Evolutionary conservation across 2,329 filamentous ascomycete genomes (phyloP).

Genomic region (Trichoderma sp.): DNA sequence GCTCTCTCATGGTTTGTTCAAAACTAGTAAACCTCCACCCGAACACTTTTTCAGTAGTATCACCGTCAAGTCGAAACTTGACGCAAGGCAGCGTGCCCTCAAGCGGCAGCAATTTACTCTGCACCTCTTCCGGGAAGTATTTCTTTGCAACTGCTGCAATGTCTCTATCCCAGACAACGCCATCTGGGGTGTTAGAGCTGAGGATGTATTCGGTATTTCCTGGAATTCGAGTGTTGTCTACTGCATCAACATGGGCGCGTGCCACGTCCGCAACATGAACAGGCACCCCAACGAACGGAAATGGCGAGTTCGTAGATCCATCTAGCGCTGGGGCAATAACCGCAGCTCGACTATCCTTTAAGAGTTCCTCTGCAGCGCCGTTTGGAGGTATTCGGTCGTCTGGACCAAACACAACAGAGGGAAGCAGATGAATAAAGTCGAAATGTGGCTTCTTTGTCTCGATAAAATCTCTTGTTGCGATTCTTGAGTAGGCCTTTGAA

Average conservation of each 20-base stretch:
- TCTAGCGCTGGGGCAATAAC: slow-evolving; percentile 18
- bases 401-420: slow-evolving; percentile 20
- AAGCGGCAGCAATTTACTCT: slow-evolving; percentile 4
- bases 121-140: slow-evolving; percentile 16
- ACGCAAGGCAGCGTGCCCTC: slow-evolving; percentile 11
- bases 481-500: slow-evolving; percentile 18
- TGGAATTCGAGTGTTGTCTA: slow-evolving; percentile 14
- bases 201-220: slow-evolving; percentile 22
- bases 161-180: slow-evolving; percentile 19
- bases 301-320: slow-evolving; percentile 11
- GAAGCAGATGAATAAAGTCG: slow-evolving; percentile 21
- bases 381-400: slow-evolving; percentile 15
- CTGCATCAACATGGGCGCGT: slow-evolving; percentile 21
- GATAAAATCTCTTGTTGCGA: not conserved
- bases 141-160: not conserved
- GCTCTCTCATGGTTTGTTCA: slow-evolving; percentile 18
- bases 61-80: slow-evolving; percentile 17
- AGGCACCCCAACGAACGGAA: slow-evolving; percentile 21
- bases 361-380: not conserved
- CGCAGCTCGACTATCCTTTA: slow-evolving; percentile 12
- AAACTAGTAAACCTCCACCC: slow-evolving; percentile 21
- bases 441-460: slow-evolving; percentile 13
- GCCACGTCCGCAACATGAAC: slow-evolving; percentile 22
- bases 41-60: slow-evolving; percentile 8
- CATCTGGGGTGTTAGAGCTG: slow-evolving; percentile 19